Evolutionary conservation across 164 flowering plant species (phyloP).

Genomic region (Hamamelis virginiana): DNA sequence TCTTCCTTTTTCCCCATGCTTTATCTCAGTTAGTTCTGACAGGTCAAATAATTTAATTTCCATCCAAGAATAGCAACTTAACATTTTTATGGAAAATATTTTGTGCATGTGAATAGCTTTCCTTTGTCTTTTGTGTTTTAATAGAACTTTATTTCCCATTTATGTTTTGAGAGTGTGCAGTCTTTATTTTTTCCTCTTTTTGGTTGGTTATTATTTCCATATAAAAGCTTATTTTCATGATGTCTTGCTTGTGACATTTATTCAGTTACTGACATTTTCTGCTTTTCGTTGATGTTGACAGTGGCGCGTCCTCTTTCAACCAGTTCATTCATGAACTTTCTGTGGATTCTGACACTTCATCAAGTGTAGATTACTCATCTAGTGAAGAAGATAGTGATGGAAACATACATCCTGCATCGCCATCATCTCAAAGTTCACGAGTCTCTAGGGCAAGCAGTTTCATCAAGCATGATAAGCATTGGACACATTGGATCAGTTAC

Average conservation of each 20-base stretch:
- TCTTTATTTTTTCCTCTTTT: too few relatives aligned
- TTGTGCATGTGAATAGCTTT: too few relatives aligned
- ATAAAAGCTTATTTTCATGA: background rate
- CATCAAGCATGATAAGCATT: constrained; percentile 37
- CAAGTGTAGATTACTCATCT: constrained; percentile 64
- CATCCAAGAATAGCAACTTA: too few relatives aligned
- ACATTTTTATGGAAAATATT: too few relatives aligned
- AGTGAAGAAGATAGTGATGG: constrained; percentile 75
- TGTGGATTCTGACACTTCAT: constrained; percentile 74
- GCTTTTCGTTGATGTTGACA: constrained; percentile 30
- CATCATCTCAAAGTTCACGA: constrained; percentile 66
- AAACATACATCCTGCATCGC: constrained; percentile 43
- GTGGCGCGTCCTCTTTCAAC: constrained; percentile 98
- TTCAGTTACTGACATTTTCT: constrained; percentile 15
- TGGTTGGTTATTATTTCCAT: background rate
- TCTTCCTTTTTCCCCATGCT: too few relatives aligned
- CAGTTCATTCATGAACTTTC: constrained; percentile 86
- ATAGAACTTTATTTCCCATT: too few relatives aligned
- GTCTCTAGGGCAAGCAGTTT: constrained; percentile 52
- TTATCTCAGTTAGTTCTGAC: too few relatives aligned
- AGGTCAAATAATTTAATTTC: too few relatives aligned
- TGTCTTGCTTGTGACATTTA: background rate
- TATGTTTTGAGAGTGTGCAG: too few relatives aligned
- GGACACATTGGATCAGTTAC: constrained; percentile 46
- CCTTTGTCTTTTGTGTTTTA: too few relatives aligned